These are phyloP conservation scores for Hemileccinum rubropunctum DNA, from an alignment of 768 basidiomycete genomes.

Conservation along the genomic window DNA sequence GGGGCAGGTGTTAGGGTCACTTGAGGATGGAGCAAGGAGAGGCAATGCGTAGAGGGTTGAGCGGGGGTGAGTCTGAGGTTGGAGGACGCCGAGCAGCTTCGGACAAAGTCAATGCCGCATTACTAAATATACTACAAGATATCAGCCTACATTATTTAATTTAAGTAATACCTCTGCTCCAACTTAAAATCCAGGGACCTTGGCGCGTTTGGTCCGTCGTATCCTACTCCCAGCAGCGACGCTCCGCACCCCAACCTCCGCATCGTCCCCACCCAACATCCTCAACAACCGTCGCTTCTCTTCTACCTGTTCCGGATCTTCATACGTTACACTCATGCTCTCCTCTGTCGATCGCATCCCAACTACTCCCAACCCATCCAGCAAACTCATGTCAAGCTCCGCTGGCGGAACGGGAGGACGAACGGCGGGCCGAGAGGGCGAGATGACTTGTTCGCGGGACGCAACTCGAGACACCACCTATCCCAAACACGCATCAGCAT, in stretches of 20 bases:
- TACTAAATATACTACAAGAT: neutral
- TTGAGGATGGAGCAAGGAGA: slow-evolving; percentile 54
- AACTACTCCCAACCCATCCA: slow-evolving; percentile 19
- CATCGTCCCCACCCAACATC: slow-evolving; percentile 38
- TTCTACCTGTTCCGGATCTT: slow-evolving; percentile 61
- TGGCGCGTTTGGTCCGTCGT: slow-evolving; percentile 13
- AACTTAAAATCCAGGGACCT: slow-evolving; percentile 8
- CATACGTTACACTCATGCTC: slow-evolving; percentile 60
- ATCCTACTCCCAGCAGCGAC: neutral
- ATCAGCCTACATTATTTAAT: neutral
- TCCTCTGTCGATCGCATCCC: slow-evolving; percentile 34
- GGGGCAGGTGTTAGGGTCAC: slow-evolving; percentile 80
- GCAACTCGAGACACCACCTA: slow-evolving; percentile 35
- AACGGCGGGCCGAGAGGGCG: slow-evolving; percentile 9
- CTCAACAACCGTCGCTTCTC: slow-evolving; percentile 58
- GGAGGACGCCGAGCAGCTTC: too few species aligned
- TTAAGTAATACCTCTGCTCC: neutral
- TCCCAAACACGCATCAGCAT: neutral
- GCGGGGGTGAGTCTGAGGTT: neutral
- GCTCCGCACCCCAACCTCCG: slow-evolving; percentile 13
- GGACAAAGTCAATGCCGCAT: too few species aligned
- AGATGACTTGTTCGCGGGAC: slow-evolving; percentile 29
- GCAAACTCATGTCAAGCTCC: slow-evolving; percentile 31
- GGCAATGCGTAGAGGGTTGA: neutral
- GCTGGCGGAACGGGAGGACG: neutral